Conservation (phyloP, 1,139 yeast genomes). For the Protomyces lactucae-debilis region DNA sequence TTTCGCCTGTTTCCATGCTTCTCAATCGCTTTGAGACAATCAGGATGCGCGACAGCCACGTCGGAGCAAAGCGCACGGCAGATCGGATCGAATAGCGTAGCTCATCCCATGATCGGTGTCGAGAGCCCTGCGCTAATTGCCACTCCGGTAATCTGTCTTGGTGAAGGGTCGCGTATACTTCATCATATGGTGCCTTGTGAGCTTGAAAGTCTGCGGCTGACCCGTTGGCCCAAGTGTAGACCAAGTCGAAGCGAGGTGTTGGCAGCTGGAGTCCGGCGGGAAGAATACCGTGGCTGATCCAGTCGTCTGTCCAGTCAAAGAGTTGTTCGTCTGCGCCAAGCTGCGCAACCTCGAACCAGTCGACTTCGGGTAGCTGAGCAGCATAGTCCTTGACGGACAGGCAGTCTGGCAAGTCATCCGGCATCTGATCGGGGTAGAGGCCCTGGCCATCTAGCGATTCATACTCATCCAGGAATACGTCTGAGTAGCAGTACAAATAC, state of each 20-base stretch:
- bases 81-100: slow-evolving; percentile 5
- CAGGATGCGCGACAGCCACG: neutral
- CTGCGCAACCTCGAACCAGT: neutral
- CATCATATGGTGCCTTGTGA: neutral
- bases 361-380: neutral
- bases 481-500: neutral
- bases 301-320: slow-evolving; percentile 1
- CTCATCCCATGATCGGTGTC: slow-evolving; percentile 4
- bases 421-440: neutral
- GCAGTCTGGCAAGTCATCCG: neutral
- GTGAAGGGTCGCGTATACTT: neutral
- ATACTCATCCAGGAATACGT: neutral
- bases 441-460: neutral
- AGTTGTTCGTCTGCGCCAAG: neutral
- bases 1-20: neutral
- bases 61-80: neutral
- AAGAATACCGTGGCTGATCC: neutral
- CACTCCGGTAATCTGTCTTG: neutral
- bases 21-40: neutral
- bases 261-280: neutral
- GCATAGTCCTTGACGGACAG: neutral
- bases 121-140: neutral
- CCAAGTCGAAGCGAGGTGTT: neutral
- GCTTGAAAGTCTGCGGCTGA: neutral
- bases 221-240: slow-evolving; percentile 1